Evolutionary conservation across 768 basidiomycete genomes (phyloP), one percentile per base, ranked within the genome.

Genomic region (Phanerochaete carnosa): DNA sequence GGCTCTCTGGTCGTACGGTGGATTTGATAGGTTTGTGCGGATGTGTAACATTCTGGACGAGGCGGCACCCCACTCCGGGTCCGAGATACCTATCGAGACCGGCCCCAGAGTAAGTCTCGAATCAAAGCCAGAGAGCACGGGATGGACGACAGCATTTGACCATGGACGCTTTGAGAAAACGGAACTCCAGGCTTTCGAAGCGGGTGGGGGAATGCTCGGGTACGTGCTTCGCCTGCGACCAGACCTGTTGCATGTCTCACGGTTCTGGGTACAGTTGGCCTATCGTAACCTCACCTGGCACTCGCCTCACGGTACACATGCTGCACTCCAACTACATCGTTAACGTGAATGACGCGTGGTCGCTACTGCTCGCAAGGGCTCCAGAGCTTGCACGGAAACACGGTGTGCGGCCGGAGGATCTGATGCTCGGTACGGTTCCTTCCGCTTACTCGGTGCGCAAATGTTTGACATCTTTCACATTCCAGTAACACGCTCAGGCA

Each of bases 401-500:
- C 57, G 64, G 66, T n/a, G 67, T 80, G n/a, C 62, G 68, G 60
- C 78, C 79, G 0, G 74, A 79, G 61, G 73, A 80, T 6, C 54
- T 82, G 2, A 73, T 80, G 30, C 71, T 82, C 13, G 72, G 80
- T 81, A 12, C n/a, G 75, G 62, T 30, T 32, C 13, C n/a, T 54
- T 4, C 11, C 16, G 39, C 30, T 37, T 16, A 32, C 11, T 16
- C n/a, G 7, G 23, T 28, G 33, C 37, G 23, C 37, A 13, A 5
- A 7, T 29, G 5, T 9, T 16, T 5, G 15, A 16, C 58, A 28
- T 16, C 52, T 12, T 45, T 13, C 23, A 6, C 35, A 9, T 29
- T 30, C 1, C 33, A 80, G 80, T 81, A 4, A 80, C 78, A 0
- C 70, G 73, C 13, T 72, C 72, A 0, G 79, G 79, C 8, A 74